These are phyloP conservation scores for Komagataella populi DNA, from an alignment of 805 yeast species.

Conservation along the genomic window DNA sequence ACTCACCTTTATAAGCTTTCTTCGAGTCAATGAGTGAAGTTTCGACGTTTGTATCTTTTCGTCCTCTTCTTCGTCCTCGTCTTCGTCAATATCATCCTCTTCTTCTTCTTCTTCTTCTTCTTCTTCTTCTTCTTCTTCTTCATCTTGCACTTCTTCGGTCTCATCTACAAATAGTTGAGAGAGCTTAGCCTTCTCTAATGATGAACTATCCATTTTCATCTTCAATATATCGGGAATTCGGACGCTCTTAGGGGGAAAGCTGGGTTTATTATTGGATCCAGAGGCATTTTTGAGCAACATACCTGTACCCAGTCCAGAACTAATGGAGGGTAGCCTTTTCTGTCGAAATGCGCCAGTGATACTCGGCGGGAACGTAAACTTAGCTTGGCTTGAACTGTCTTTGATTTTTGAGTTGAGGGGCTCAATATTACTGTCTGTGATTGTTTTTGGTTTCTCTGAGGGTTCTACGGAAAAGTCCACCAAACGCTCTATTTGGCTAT, in stretches of 20 bases:
- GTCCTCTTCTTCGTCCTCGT: constrained; percentile 3
- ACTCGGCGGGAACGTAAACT: neutral
- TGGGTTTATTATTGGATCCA: constrained; percentile 1
- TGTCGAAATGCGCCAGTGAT: neutral
- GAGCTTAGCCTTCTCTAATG: neutral
- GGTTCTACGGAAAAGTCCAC: neutral
- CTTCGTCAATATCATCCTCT: constrained; percentile 1
- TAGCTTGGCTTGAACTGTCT: neutral
- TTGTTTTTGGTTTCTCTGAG: neutral
- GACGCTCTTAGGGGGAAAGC: neutral
- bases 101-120: constrained; percentile 1
- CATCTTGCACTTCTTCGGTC: neutral
- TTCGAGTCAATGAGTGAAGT: neutral
- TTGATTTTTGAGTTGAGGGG: neutral
- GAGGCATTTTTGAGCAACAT: constrained; percentile 4
- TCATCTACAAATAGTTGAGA: neutral
- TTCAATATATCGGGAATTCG: neutral
- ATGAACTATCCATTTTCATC: neutral
- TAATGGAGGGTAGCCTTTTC: constrained; percentile 7
- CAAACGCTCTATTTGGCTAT: neutral
- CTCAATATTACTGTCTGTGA: neutral
- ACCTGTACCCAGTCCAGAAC: constrained; percentile 6
- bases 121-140: constrained; percentile 1
- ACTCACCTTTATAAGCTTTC: neutral
- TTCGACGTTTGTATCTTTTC: neutral